Conservation (phyloP, 768 basidiomycete species). For the Trametes cingulata region DNA sequence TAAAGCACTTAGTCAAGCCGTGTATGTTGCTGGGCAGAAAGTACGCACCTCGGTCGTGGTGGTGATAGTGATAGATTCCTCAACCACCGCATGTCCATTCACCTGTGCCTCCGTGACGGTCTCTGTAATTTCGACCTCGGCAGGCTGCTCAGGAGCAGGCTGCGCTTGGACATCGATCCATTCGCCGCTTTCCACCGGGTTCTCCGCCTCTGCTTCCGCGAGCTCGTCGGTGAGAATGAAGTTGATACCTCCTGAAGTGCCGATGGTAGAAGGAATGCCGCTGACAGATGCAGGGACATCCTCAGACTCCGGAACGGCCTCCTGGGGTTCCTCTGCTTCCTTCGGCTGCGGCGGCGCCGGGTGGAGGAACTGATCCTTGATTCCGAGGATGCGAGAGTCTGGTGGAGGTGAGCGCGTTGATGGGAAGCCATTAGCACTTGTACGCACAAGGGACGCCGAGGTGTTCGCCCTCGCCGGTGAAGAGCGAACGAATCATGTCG, state of each 20-base stretch:
- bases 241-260: slow-evolving; percentile 58
- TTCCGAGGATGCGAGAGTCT: slow-evolving; percentile 66
- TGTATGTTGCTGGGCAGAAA: too few species aligned
- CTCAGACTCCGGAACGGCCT: neutral
- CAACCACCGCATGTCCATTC: slow-evolving; percentile 28
- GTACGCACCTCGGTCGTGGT: slow-evolving; percentile 25
- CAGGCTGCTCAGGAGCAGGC: slow-evolving; percentile 27
- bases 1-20: neutral
- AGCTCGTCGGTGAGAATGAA: slow-evolving; percentile 85
- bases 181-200: slow-evolving; percentile 36
- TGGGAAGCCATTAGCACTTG: slow-evolving; percentile 5
- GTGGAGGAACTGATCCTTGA: slow-evolving; percentile 53
- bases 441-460: slow-evolving; percentile 66
- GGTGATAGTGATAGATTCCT: slow-evolving; percentile 27
- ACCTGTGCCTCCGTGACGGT: slow-evolving; percentile 20
- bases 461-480: slow-evolving; percentile 58
- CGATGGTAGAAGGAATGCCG: slow-evolving; percentile 39
- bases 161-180: slow-evolving; percentile 38
- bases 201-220: slow-evolving; percentile 35
- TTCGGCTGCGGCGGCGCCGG: slow-evolving; percentile 37
- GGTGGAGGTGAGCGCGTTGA: neutral
- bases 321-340: neutral
- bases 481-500: slow-evolving; percentile 52
- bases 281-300: slow-evolving; percentile 36
- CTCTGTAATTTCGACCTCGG: slow-evolving; percentile 27